Evolutionary conservation across 2,329 filamentous ascomycete genomes (phyloP).

Genomic region (Colletotrichum siamense): DNA sequence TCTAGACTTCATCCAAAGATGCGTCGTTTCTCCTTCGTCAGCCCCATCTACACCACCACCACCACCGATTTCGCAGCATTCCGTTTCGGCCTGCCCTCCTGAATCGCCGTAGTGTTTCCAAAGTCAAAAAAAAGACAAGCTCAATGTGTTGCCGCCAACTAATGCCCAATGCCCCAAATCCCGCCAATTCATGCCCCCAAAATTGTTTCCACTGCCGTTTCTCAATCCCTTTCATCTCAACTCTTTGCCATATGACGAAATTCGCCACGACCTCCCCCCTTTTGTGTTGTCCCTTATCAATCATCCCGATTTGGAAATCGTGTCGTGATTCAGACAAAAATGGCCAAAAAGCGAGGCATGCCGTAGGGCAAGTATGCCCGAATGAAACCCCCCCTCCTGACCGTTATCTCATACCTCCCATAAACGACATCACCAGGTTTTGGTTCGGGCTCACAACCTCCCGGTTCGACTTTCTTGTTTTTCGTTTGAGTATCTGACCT

Average conservation of each 20-base stretch:
- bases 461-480: conserved; percentile 18
- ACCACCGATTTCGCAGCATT: neutral
- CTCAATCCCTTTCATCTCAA: neutral
- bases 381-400: neutral
- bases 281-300: neutral
- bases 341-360: neutral
- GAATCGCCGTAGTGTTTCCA: neutral
- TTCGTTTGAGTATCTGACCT: neutral
- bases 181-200: neutral
- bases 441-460: neutral
- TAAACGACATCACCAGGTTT: neutral
- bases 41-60: neutral
- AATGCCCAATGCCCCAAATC: neutral
- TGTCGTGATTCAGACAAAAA: neutral
- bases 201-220: neutral
- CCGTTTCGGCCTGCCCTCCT: neutral
- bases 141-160: neutral
- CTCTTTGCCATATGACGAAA: neutral
- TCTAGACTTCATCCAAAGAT: neutral
- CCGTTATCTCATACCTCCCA: neutral
- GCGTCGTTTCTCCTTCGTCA: neutral
- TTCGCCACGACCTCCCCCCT: neutral
- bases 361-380: neutral
- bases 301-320: neutral
- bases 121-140: neutral